A percentile compares a stretch with the other conserved stretches of the same genome.
phyloP scores from a whole-genome alignment of 2,329 filamentous ascomycete genomes.

The Sclerotinia spermophila region DNA sequence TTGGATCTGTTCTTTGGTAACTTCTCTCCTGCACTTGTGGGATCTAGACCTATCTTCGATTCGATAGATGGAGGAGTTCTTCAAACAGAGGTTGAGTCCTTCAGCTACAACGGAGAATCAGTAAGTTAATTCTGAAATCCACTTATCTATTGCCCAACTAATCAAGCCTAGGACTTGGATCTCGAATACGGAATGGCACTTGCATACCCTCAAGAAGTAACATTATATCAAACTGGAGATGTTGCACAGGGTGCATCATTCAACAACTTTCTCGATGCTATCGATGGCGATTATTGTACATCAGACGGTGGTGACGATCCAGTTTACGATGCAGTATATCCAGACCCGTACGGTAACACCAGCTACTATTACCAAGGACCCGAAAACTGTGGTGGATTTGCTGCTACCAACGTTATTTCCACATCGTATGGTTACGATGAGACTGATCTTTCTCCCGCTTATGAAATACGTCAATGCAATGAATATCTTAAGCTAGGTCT shows the following conservation, averaged over 20 bases:
- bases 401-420: constrained; percentile 50
- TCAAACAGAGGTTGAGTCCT: constrained; percentile 40
- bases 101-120: constrained; percentile 47
- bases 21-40: constrained; percentile 43
- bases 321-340: constrained; percentile 37
- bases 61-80: constrained; percentile 47
- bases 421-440: constrained; percentile 54
- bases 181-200: constrained; percentile 53
- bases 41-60: constrained; percentile 44
- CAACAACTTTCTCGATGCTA: constrained; percentile 37
- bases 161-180: constrained; percentile 43
- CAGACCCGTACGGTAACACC: constrained; percentile 29
- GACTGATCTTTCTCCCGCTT: constrained; percentile 43
- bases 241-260: constrained; percentile 20
- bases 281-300: constrained; percentile 44
- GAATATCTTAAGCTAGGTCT: constrained; percentile 55
- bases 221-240: constrained; percentile 39
- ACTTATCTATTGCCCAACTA: not conserved
- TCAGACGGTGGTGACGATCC: constrained; percentile 39
- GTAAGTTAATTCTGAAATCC: constrained; percentile 15
- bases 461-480: constrained; percentile 50
- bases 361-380: constrained; percentile 38
- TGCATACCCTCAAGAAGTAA: constrained; percentile 49
- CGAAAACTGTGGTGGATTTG: constrained; percentile 44
- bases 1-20: constrained; percentile 47